phyloP scores from a whole-genome alignment of 2,329 filamentous ascomycete genomes.

The Dichotomopilus funicola region DNA sequence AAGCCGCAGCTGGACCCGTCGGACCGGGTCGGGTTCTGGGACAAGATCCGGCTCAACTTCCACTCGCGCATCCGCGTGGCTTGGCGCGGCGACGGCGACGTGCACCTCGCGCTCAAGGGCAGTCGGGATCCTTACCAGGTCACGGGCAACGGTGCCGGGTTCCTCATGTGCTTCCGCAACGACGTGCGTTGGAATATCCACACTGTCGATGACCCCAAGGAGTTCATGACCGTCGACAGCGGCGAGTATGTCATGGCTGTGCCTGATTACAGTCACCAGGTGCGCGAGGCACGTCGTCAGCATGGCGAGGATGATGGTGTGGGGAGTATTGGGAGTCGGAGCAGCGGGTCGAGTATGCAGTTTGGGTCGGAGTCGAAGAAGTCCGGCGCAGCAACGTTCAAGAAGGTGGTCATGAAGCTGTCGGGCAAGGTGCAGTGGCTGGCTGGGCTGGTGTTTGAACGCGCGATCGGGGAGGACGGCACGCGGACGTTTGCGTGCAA shows the following conservation, averaged over 20 bases:
- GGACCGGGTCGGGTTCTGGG: conserved; percentile 94
- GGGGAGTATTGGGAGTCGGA: conserved; percentile 36
- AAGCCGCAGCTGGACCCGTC: conserved; percentile 93
- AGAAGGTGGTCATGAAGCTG: conserved; percentile 98
- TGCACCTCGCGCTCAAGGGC: conserved; percentile 87
- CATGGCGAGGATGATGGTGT: conserved; percentile 43
- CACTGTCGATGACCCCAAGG: conserved; percentile 76
- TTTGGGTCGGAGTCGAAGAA: conserved; percentile 38
- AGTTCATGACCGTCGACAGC: conserved; percentile 93
- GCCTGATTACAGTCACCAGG: conserved; percentile 86
- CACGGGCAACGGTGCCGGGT: conserved; percentile 86
- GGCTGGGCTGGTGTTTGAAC: conserved; percentile 86
- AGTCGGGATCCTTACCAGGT: conserved; percentile 89
- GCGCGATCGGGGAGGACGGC: conserved; percentile 60
- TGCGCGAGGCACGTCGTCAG: conserved; percentile 55
- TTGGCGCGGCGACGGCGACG: conserved; percentile 94
- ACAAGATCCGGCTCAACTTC: conserved; percentile 91
- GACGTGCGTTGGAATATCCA: conserved; percentile 85
- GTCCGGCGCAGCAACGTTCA: conserved; percentile 61
- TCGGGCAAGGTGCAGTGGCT: conserved; percentile 94
- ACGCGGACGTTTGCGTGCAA: conserved; percentile 79
- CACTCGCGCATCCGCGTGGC: conserved; percentile 83
- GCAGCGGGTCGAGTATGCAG: conserved; percentile 58
- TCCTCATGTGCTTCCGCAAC: conserved; percentile 97
- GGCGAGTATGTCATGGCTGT: conserved; percentile 92